phyloP scores from a whole-genome alignment of 768 basidiomycete species.

The Tremella mesenterica region DNA sequence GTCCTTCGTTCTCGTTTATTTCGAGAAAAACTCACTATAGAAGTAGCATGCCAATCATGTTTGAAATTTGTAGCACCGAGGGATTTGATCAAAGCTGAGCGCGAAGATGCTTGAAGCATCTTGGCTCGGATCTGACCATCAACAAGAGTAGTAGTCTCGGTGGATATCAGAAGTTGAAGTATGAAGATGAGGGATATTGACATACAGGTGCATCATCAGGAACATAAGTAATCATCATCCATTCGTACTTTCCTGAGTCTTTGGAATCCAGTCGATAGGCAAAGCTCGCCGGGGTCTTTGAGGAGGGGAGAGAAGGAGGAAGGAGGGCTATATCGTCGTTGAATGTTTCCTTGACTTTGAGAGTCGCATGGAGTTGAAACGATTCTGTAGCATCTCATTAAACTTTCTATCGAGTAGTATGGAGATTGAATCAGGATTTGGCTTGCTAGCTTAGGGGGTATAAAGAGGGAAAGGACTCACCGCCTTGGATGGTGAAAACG shows the following conservation, averaged over 20 bases:
- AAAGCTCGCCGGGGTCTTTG: slow-evolving; percentile 40
- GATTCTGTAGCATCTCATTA: slow-evolving; percentile 16
- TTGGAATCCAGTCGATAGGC: slow-evolving; percentile 37
- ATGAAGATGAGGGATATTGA: background rate
- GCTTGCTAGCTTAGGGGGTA: background rate
- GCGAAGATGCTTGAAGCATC: slow-evolving; percentile 42
- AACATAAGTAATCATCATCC: slow-evolving; percentile 44
- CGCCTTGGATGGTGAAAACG: slow-evolving; percentile 39
- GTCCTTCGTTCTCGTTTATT: background rate
- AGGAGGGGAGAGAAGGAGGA: slow-evolving; percentile 23
- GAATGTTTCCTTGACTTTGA: slow-evolving; percentile 24
- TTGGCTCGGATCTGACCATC: slow-evolving; percentile 37
- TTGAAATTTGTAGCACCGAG: slow-evolving; percentile 41
- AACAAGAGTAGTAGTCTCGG: background rate
- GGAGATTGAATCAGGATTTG: background rate
- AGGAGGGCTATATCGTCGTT: slow-evolving; percentile 38
- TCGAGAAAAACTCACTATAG: slow-evolving; percentile 18
- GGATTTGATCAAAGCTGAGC: slow-evolving; percentile 37
- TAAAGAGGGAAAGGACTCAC: slow-evolving; percentile 19
- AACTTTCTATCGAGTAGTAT: background rate
- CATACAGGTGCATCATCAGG: slow-evolving; percentile 41
- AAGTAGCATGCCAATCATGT: slow-evolving; percentile 42
- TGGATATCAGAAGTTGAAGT: no score
- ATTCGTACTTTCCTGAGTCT: slow-evolving; percentile 32
- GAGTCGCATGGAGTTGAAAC: slow-evolving; percentile 27